Evolutionary conservation across 371 early-diverging fungal genomes (phyloP), one percentile per base, ranked within the genome.

Genomic region (Mortierella sp.): DNA sequence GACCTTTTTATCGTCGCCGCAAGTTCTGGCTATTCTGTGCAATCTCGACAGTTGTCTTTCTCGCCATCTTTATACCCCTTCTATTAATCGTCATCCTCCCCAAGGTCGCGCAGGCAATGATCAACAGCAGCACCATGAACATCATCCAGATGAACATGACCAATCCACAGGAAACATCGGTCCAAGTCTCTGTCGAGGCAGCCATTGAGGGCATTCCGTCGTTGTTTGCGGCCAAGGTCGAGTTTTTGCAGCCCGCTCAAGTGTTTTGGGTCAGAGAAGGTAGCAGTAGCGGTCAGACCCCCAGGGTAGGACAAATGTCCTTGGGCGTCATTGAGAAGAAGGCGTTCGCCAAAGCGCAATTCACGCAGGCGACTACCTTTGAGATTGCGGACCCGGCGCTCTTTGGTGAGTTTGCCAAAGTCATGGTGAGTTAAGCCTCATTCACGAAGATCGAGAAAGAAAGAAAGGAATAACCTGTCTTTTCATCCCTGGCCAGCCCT

Each of bases 401-500:
- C 28, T 83, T 83, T 80, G 80, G 77, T 51, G 80, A 80, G 28
- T 83, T 83, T 71, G 84, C 84, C 31, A 83, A 83, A 73, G 77
- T 75, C 71, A 83, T 83, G 84, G 84, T 83, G 55, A 53, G 74
- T 55, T 0, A 5, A 0, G 10, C 14, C 9, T 61, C 28, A 14
- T 31, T 19, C 34, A 16, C 8, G 2, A 11, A 34, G 5, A 6
- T 34, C 59, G 13, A 57, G 14, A 34, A 14, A 50, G 50, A 61
- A 4, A 34, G 50, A 50, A 16, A 31, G 57, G 28, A 13, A 59
- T 31, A 31, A 16, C 34, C 16, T 16, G 16, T 6, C 37, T 16
- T 61, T 34, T 14, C 6, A 31, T 34, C 6, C 16, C 1, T 31
- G 61, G 6, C 16, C 9, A 10, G 48, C 48, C 16, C 19, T 34